phyloP scores from a whole-genome alignment of 345 rosid species.

The Crucihimalaya himalaica region DNA sequence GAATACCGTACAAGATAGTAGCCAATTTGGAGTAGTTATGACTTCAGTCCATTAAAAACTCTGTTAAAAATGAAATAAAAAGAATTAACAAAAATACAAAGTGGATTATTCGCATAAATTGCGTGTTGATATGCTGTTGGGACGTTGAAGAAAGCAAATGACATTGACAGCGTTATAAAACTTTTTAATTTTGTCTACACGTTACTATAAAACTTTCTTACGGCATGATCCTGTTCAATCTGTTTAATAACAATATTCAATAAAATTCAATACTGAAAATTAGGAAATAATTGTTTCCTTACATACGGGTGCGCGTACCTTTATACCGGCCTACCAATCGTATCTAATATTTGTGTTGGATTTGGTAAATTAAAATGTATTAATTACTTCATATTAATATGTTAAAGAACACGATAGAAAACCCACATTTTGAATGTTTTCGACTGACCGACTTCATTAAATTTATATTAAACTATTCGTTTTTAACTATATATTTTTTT shows the following conservation, averaged over 20 bases:
- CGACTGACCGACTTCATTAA: slow-evolving; percentile 10
- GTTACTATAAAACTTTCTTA: slow-evolving; percentile 13
- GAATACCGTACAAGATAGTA: no score
- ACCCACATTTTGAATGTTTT: slow-evolving; percentile 1
- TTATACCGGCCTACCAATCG: slow-evolving; percentile 41
- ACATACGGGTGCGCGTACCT: slow-evolving; percentile 18
- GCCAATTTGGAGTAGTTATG: no score
- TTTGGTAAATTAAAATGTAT: slow-evolving; percentile 26
- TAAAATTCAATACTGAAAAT: neutral
- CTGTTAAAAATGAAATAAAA: neutral
- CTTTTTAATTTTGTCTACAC: slow-evolving; percentile 9
- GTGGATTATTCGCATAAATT: slow-evolving; percentile 30
- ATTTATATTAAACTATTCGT: neutral
- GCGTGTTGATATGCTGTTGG: slow-evolving; percentile 15
- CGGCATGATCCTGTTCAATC: slow-evolving; percentile 1
- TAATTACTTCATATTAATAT: neutral
- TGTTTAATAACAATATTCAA: neutral
- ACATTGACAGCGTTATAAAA: slow-evolving; percentile 5
- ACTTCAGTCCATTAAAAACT: slow-evolving; percentile 5
- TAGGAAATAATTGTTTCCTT: slow-evolving; percentile 5
- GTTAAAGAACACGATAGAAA: neutral
- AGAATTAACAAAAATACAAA: neutral
- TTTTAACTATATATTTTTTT: no score
- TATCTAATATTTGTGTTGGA: slow-evolving; percentile 30
- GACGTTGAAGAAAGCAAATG: neutral